These are phyloP conservation scores for Helicocarpus griseus DNA, from an alignment of 2,329 filamentous ascomycete species.

Conservation along the genomic window DNA sequence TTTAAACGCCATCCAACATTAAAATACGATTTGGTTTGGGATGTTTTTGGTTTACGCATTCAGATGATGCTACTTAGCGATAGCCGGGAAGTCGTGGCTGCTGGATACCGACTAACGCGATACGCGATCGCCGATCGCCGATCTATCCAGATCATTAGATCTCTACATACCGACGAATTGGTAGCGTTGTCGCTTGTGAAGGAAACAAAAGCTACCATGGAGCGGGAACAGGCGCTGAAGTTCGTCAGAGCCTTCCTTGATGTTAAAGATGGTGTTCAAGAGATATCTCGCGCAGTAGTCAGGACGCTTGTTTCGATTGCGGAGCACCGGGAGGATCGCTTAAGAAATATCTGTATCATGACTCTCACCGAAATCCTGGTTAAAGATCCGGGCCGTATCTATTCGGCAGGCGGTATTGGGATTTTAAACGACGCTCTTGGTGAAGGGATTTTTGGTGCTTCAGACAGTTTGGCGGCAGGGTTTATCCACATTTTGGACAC, in stretches of 20 bases:
- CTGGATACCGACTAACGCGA: slow-evolving; percentile 84
- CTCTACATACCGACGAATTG: slow-evolving; percentile 81
- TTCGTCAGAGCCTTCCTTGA: slow-evolving; percentile 92
- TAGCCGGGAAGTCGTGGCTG: slow-evolving; percentile 88
- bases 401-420: slow-evolving; percentile 73
- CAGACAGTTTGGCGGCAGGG: slow-evolving; percentile 77
- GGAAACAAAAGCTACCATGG: slow-evolving; percentile 91
- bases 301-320: slow-evolving; percentile 86
- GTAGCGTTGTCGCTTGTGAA: slow-evolving; percentile 90
- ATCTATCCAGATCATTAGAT: slow-evolving; percentile 79
- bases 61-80: slow-evolving; percentile 95
- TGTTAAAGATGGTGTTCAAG: slow-evolving; percentile 81
- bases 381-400: slow-evolving; percentile 69
- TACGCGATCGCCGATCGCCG: slow-evolving; percentile 89
- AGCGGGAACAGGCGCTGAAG: slow-evolving; percentile 92
- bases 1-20: slow-evolving; percentile 87
- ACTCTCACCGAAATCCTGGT: slow-evolving; percentile 88
- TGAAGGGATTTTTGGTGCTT: slow-evolving; percentile 84
- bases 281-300: slow-evolving; percentile 78
- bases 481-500: slow-evolving; percentile 84
- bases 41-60: slow-evolving; percentile 84
- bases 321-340: slow-evolving; percentile 72
- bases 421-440: slow-evolving; percentile 85
- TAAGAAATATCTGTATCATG: slow-evolving; percentile 84
- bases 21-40: slow-evolving; percentile 95